Evolutionary conservation across 768 basidiomycete genomes (phyloP).

Genomic region (Leccinum disarticulatum): DNA sequence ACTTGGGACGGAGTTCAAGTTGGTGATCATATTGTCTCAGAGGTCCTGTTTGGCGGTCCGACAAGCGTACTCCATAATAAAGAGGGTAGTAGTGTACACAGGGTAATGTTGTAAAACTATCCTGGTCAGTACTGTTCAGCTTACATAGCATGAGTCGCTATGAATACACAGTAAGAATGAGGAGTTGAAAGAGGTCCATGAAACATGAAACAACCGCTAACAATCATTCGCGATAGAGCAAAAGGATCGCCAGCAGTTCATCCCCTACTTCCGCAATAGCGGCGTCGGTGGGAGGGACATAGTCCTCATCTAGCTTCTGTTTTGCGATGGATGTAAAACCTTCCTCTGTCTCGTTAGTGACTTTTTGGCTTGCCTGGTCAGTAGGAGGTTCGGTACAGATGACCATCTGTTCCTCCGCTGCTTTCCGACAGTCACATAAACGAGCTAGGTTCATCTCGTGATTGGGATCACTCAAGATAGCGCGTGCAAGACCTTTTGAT

Average conservation of each 20-base stretch:
- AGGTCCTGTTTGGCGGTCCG: slow-evolving; percentile 18
- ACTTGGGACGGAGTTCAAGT: background rate
- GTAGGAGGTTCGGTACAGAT: slow-evolving; percentile 14
- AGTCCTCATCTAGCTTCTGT: slow-evolving; percentile 30
- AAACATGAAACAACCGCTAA: slow-evolving; percentile 31
- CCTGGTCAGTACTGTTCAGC: background rate
- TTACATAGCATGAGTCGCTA: slow-evolving; percentile 8
- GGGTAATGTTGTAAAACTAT: background rate
- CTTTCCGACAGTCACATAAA: slow-evolving; percentile 42
- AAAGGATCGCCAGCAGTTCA: slow-evolving; percentile 31
- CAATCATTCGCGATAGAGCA: slow-evolving; percentile 31
- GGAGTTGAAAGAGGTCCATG: slow-evolving; percentile 8
- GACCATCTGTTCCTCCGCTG: slow-evolving; percentile 14
- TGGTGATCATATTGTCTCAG: slow-evolving; percentile 13
- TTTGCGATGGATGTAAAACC: slow-evolving; percentile 47
- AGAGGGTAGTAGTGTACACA: background rate
- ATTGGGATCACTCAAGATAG: slow-evolving; percentile 47
- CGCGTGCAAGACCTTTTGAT: slow-evolving; percentile 62
- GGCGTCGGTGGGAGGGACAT: slow-evolving; percentile 9
- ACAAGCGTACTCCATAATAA: background rate
- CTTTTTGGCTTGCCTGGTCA: slow-evolving; percentile 20
- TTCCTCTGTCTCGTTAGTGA: slow-evolving; percentile 47
- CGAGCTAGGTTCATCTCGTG: slow-evolving; percentile 45
- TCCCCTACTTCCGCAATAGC: slow-evolving; percentile 19
- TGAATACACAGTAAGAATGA: background rate